A percentile compares a stretch with the other conserved stretches of the same genome.
phyloP scores from a whole-genome alignment of 768 basidiomycete species.

The Trametopsis cervina region DNA sequence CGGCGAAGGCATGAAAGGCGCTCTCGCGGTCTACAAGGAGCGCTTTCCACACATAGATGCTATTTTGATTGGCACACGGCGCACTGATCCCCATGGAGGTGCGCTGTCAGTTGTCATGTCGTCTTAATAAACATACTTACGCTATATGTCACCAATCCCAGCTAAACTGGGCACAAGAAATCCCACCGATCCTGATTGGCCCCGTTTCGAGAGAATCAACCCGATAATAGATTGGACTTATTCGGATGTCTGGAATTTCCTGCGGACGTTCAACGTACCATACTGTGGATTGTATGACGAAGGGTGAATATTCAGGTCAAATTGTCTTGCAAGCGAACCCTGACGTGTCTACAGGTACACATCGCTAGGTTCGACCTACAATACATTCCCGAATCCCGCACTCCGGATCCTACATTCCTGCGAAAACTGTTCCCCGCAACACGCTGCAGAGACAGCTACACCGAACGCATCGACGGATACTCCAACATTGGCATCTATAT shows the following conservation, averaged over 20 bases:
- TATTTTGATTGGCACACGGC: slow-evolving; percentile 83
- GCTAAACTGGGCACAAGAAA: slow-evolving; percentile 66
- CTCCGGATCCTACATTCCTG: slow-evolving; percentile 33
- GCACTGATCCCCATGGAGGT: slow-evolving; percentile 94
- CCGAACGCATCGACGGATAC: neutral
- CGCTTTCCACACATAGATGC: slow-evolving; percentile 63
- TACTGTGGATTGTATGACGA: slow-evolving; percentile 89
- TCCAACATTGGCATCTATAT: neutral
- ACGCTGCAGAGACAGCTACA: neutral
- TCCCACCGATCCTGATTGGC: slow-evolving; percentile 89
- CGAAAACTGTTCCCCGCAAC: slow-evolving; percentile 16
- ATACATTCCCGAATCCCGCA: slow-evolving; percentile 91
- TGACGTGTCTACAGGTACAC: slow-evolving; percentile 63
- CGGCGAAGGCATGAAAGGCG: slow-evolving; percentile 71
- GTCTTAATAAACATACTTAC: neutral
- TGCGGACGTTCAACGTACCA: slow-evolving; percentile 65
- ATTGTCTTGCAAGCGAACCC: neutral
- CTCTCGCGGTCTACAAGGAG: slow-evolving; percentile 66
- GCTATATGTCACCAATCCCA: slow-evolving; percentile 23
- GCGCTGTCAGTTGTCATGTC: slow-evolving; percentile 21
- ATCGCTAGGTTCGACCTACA: slow-evolving; percentile 90
- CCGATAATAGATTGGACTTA: slow-evolving; percentile 97
- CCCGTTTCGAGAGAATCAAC: slow-evolving; percentile 82
- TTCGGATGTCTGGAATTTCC: slow-evolving; percentile 81
- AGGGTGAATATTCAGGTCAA: slow-evolving; percentile 44